Base-by-base conservation (phyloP, 768 basidiomycete genomes). In the Podaxis sp. region DNA sequence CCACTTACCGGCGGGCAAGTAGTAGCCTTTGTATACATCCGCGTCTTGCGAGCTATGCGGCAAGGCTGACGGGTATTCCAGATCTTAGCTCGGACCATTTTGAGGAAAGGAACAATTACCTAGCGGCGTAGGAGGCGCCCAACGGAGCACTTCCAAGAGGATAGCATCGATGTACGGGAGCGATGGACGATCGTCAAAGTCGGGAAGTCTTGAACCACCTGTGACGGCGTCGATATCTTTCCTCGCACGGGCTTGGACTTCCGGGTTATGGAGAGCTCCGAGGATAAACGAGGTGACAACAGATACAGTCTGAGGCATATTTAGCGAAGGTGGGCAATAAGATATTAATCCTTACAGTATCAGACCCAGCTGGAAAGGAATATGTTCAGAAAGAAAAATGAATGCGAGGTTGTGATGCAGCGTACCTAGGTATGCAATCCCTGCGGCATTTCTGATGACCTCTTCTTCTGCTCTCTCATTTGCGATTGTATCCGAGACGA, bases 151-250 rank as follows among this genome's bases (percentile, higher is more conserved):
- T 64, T 84, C 83, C 20, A 76, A 71, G 0, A 75, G 60, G 20
- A 82, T 70, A 0, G 82, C 81, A 17, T 78, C 75, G 20, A 82
- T 54, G 37, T 67, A 68, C 13, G 62, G 49, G 41, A 67, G 13
- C 4, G 58, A 64, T 48, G 67, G 60, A 20, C 62, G 60, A 30
- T 69, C 56, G 17, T 61, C 24, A 4, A 65, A 63, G 24, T 64
- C n/a, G 17, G 66, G 36, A 50, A 70, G 69, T 2, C 69, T 65
- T 56, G 74, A 69, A 36, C 66, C 60, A 49, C 80, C 78, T 49
- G 80, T 28, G 8, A 77, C 71, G 20, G 71, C 65, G 61, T 82
- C 80, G 33, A 83, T 68, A 70, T 83, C 82, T 52, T 70, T 73
- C 48, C 79, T 80, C 7, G 79, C 82, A 61, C 69, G 75, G 51